These are phyloP conservation scores for Trichoderma parareesei DNA, from an alignment of 495 filamentous ascomycete genomes.

Conservation along the genomic window DNA sequence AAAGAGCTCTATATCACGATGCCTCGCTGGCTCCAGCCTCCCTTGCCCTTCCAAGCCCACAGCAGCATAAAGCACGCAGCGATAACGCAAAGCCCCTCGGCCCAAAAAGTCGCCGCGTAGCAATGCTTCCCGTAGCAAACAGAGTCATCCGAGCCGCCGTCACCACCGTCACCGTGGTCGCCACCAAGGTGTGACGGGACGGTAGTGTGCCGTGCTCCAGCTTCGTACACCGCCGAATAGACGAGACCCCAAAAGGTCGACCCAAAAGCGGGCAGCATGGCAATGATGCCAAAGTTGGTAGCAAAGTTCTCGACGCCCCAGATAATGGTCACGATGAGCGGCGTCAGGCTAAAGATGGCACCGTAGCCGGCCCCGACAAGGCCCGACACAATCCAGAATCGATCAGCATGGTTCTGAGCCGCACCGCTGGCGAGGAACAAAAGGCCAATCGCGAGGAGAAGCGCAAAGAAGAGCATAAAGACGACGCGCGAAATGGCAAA, in stretches of 20 bases:
- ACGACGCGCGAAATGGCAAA: slow-evolving; percentile 65
- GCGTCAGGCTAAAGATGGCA: slow-evolving; percentile 77
- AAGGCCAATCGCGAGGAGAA: slow-evolving; percentile 70
- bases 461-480: slow-evolving; percentile 67
- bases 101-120: slow-evolving; percentile 73
- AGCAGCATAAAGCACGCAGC: slow-evolving; percentile 64
- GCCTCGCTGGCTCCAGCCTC: slow-evolving; percentile 69
- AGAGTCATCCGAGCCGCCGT: slow-evolving; percentile 34
- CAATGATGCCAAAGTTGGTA: slow-evolving; percentile 95
- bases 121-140: slow-evolving; percentile 70
- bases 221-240: slow-evolving; percentile 75
- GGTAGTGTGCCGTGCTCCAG: slow-evolving; percentile 34
- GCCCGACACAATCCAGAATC: slow-evolving; percentile 74
- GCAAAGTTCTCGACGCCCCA: slow-evolving; percentile 99
- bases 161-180: slow-evolving; percentile 13
- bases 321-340: slow-evolving; percentile 86
- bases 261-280: slow-evolving; percentile 78
- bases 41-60: slow-evolving; percentile 70
- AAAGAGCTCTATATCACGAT: slow-evolving; percentile 55
- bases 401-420: slow-evolving; percentile 53
- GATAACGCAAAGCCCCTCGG: slow-evolving; percentile 68
- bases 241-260: slow-evolving; percentile 79
- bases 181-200: slow-evolving; percentile 5
- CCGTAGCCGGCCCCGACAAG: slow-evolving; percentile 87
- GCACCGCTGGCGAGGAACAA: slow-evolving; percentile 64